Base-by-base conservation (phyloP, 305 asterid genomes). In the Fraxinus platypoda region DNA sequence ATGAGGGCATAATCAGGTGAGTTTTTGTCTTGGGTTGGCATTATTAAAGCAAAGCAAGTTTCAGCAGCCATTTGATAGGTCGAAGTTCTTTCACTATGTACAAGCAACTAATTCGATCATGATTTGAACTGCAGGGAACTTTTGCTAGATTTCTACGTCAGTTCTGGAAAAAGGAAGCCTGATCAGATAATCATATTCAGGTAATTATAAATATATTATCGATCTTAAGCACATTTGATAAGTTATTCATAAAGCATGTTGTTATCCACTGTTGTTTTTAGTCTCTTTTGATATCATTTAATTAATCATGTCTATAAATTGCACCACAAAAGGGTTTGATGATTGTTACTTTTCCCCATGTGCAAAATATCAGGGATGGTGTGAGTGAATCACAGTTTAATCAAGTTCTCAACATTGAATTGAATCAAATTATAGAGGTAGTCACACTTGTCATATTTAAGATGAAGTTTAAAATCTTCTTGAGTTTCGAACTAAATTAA, bases 331-430 rank as follows among this genome's bases (percentile, higher is more conserved):
- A 8, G 8, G 6, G 31, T 62, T 62, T 62, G 71, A 17, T 21
- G 31, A 62, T 46, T 64, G 6, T 2, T 23, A 3, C 5, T 62
- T 11, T 70, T 11, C 30, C 5, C 15, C 71, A 23, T 23, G 71
- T 81, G 57, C 78, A 37, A 66, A 66, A 26, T 78, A 84, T 13
- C 94, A 97, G 98, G 84, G 98, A 97, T 49, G 99, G 98, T 75
- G 98, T 97, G n/a, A 94, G 99, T 13, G 99, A 97, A 64, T 93
- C 98, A 0, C 99, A 97, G 78, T 97, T 97, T 83, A 93, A 88
- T 81, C 99, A 97, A 87, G 98, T 97, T 57, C 86, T 97, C 83
- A 93, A 94, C 88, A 88, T 91, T 6, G 99, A 94, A 66, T 92
- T 97, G 21, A 87, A 87, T 84, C 97, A 94, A 84, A 93, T 97